Percentiles rank a stretch among this genome's conserved stretches.
phyloP scores from a whole-genome alignment of 371 early-diverging fungal genomes.

The Mortierella sp. region DNA sequence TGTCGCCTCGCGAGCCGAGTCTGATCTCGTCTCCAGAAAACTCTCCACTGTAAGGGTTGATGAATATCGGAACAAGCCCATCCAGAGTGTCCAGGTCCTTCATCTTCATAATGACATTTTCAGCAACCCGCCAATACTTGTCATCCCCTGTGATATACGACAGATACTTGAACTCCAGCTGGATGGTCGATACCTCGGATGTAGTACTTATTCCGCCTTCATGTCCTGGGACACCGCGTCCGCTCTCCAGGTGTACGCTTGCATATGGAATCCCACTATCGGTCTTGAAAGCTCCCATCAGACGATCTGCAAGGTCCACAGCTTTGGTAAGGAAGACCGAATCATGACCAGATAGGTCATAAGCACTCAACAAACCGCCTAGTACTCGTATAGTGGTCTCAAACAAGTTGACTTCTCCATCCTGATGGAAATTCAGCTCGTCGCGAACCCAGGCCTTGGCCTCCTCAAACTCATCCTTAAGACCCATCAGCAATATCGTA shows the following conservation, averaged over 20 bases:
- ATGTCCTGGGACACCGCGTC: slow-evolving; percentile 54
- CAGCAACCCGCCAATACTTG: slow-evolving; percentile 77
- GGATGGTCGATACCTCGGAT: slow-evolving; percentile 89
- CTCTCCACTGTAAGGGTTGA: slow-evolving; percentile 61
- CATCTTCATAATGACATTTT: slow-evolving; percentile 72
- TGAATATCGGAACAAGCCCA: slow-evolving; percentile 82
- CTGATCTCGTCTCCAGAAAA: slow-evolving; percentile 67
- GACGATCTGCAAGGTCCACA: slow-evolving; percentile 78
- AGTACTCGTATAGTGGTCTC: slow-evolving; percentile 95
- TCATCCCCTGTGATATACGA: slow-evolving; percentile 78
- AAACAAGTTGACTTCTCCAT: slow-evolving; percentile 86
- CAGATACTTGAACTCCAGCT: slow-evolving; percentile 91
- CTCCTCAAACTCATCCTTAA: slow-evolving; percentile 76
- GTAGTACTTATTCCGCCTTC: slow-evolving; percentile 66
- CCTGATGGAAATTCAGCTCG: slow-evolving; percentile 70
- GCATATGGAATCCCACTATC: slow-evolving; percentile 82
- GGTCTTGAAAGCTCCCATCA: slow-evolving; percentile 82
- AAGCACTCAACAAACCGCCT: slow-evolving; percentile 88
- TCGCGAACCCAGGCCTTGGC: slow-evolving; percentile 75
- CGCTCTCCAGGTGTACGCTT: slow-evolving; percentile 65
- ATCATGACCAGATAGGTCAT: slow-evolving; percentile 81
- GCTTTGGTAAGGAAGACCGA: slow-evolving; percentile 77
- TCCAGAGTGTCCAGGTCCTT: slow-evolving; percentile 67
- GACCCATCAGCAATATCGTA: slow-evolving; percentile 83
- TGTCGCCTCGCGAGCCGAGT: slow-evolving; percentile 88